Percentiles rank a stretch among this genome's conserved stretches.
These are phyloP conservation scores for Lentinula guzmanii DNA, from an alignment of 768 basidiomycete species.

Conservation along the genomic window DNA sequence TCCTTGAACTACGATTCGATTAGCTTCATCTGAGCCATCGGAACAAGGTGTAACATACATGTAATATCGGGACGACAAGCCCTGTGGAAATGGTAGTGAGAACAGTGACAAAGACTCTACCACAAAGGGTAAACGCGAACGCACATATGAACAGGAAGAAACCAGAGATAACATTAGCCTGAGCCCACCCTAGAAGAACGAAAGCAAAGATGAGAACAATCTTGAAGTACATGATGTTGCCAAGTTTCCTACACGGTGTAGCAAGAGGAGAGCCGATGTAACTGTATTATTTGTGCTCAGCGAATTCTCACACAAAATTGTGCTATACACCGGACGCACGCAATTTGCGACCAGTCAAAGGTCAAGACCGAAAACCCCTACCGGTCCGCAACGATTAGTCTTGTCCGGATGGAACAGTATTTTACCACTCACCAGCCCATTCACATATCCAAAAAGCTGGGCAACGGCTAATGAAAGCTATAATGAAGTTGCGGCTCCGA, in stretches of 20 bases:
- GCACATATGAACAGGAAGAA: slow-evolving; percentile 64
- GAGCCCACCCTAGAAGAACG: slow-evolving; percentile 56
- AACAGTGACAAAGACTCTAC: slow-evolving; percentile 9
- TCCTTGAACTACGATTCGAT: slow-evolving; percentile 35
- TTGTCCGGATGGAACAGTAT: neutral
- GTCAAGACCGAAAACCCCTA: slow-evolving; percentile 24
- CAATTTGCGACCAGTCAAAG: slow-evolving; percentile 55
- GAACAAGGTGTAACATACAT: slow-evolving; percentile 24
- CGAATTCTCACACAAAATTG: neutral
- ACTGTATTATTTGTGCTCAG: neutral
- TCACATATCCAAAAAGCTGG: slow-evolving; percentile 8
- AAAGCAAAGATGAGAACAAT: neutral
- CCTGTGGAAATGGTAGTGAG: slow-evolving; percentile 19
- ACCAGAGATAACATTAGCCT: slow-evolving; percentile 59
- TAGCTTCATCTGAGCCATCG: neutral
- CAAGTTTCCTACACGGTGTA: slow-evolving; percentile 35
- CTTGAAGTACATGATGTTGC: neutral
- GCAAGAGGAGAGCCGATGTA: slow-evolving; percentile 47
- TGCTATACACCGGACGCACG: slow-evolving; percentile 25
- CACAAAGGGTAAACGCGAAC: slow-evolving; percentile 21
- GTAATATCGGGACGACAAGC: slow-evolving; percentile 45
- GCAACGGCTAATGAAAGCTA: slow-evolving; percentile 3
- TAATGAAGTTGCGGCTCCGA: neutral
- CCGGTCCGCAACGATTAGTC: neutral
- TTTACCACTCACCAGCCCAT: neutral